Evolutionary conservation across 2,329 filamentous ascomycete species (phyloP).

Genomic region (Hawksworthiomyces lignivorus): DNA sequence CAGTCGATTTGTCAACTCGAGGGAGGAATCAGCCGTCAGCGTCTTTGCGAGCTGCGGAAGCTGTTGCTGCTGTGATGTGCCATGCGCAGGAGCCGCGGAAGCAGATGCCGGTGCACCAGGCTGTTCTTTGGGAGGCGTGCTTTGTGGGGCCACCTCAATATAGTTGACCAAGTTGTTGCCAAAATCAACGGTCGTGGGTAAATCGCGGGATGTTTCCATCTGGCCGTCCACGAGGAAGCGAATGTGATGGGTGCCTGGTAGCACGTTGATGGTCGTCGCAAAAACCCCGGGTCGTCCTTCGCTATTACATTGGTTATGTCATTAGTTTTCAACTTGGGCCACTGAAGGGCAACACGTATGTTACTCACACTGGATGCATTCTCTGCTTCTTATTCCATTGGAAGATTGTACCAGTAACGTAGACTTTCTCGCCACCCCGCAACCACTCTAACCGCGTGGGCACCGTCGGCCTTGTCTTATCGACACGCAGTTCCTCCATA

Average conservation of each 20-base stretch:
- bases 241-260: constrained; percentile 91
- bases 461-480: constrained; percentile 69
- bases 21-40: constrained; percentile 4
- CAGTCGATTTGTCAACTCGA: constrained; percentile 20
- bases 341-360: too few relatives aligned
- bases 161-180: constrained; percentile 98
- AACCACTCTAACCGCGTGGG: constrained; percentile 83
- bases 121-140: constrained; percentile 37
- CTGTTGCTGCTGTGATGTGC: constrained; percentile 14
- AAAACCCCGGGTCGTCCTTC: constrained; percentile 56
- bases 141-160: constrained; percentile 80
- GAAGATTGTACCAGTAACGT: constrained; percentile 95
- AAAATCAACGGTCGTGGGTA: constrained; percentile 94
- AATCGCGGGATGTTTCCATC: constrained; percentile 78
- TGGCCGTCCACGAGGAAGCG: constrained; percentile 93
- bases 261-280: constrained; percentile 71
- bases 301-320: constrained; percentile 24
- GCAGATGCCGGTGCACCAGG: background rate
- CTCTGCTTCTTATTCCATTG: constrained; percentile 95
- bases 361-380: constrained; percentile 72
- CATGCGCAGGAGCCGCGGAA: constrained; percentile 13
- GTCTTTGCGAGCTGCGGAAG: background rate
- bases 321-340: too few relatives aligned
- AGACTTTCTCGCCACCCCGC: constrained; percentile 77
- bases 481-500: constrained; percentile 68